phyloP scores from a whole-genome alignment of 2,329 filamentous ascomycete genomes.

The Xylaria sp. region DNA sequence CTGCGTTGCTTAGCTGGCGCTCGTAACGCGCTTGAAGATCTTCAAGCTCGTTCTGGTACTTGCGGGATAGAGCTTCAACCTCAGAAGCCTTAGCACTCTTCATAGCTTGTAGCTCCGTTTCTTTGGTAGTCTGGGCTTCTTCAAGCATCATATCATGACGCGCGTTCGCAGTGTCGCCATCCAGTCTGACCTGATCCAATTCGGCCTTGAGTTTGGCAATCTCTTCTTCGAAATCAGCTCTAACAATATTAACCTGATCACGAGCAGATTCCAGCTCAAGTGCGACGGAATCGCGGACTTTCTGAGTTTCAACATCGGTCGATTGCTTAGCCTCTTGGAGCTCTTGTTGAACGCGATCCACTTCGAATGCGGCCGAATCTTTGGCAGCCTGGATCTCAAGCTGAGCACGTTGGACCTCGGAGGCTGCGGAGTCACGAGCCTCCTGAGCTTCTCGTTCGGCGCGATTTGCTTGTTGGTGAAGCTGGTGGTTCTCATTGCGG shows the following conservation, averaged over 20 bases:
- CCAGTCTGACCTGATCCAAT: slow-evolving; percentile 70
- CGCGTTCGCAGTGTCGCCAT: slow-evolving; percentile 74
- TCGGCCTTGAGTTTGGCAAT: slow-evolving; percentile 66
- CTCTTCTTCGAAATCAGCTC: slow-evolving; percentile 76
- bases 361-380: slow-evolving; percentile 12
- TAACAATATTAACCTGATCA: slow-evolving; percentile 76
- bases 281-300: slow-evolving; percentile 72
- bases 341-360: slow-evolving; percentile 66
- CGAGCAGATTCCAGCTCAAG: slow-evolving; percentile 78
- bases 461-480: slow-evolving; percentile 62
- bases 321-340: slow-evolving; percentile 78
- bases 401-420: slow-evolving; percentile 10
- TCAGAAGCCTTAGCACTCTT: slow-evolving; percentile 40
- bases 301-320: slow-evolving; percentile 72
- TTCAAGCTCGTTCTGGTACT: slow-evolving; percentile 64
- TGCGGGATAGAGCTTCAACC: slow-evolving; percentile 37
- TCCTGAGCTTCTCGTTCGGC: slow-evolving; percentile 81
- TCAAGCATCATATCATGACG: slow-evolving; percentile 80
- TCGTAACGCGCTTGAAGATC: slow-evolving; percentile 72
- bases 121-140: slow-evolving; percentile 67
- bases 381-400: slow-evolving; percentile 14
- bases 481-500: slow-evolving; percentile 62
- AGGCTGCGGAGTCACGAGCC: slow-evolving; percentile 68
- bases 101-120: slow-evolving; percentile 40
- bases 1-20: slow-evolving; percentile 63